Base-by-base conservation (phyloP, 2,329 filamentous ascomycete genomes). In the Aspergillus sp. region DNA sequence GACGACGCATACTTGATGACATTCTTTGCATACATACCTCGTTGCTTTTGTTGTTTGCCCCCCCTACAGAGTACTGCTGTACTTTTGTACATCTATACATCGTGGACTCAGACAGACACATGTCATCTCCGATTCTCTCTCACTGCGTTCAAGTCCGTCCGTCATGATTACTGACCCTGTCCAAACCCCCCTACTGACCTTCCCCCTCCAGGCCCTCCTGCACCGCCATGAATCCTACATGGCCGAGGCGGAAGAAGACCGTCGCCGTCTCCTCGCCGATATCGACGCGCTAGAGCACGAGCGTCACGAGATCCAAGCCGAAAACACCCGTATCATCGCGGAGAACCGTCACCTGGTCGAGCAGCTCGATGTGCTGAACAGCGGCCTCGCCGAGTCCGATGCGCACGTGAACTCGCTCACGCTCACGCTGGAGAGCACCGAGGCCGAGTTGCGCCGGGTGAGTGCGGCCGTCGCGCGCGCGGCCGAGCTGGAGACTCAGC, bases 181-280 rank as follows among this genome's bases (percentile, higher is more conserved):
- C 29, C 55, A 46, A 33, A 51, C 56, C 19, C 73, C 75, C 55
- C 77, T 77, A 72, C 85, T 94, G 70, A 94, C 82, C 45, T 86
- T 81, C 69, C 73, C 78, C 45, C 69, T 85, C 49, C 82, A 97
- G 93, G 89, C 89, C 50, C 77, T 98, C 47, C 81, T 98, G 38
- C 82, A 85, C 54, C 85, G 91, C 59, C 90, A 98, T 78, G 90
- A 97, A 74, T 82, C 86, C 49, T 96, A 94, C 69, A 91, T 96
- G 77, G 84, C 84, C 57, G 88, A 95, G 66, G 88, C 90, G 49
- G 89, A 95, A 73, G 81, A 82, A 57, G 89, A 96, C 65, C 86
- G 90, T 50, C 73, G 76, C 51, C 80, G 83, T 51, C 81, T 96
- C 69, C 77, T 80, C 40, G 68, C 73, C 41, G 86, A 80, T 51